These are phyloP conservation scores for Kodamaea laetipori DNA, from an alignment of 805 yeast species.

Conservation along the genomic window DNA sequence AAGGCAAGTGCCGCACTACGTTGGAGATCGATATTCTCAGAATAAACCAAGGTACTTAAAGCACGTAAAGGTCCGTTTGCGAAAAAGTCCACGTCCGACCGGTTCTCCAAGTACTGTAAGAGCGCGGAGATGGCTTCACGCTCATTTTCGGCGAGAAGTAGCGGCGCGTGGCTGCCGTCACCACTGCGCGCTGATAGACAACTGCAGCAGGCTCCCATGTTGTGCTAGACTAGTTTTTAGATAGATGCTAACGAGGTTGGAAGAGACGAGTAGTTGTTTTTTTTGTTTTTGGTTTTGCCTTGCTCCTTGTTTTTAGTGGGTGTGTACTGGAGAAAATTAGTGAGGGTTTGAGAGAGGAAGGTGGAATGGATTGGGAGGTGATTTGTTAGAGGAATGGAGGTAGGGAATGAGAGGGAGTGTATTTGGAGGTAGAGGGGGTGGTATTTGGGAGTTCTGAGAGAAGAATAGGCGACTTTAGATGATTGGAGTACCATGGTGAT, in stretches of 20 bases:
- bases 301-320: conserved; percentile 1
- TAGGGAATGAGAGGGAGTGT: not conserved
- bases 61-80: conserved; percentile 85
- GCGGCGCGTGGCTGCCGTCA: conserved; percentile 70
- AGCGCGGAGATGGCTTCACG: conserved; percentile 93
- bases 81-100: conserved; percentile 88
- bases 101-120: conserved; percentile 82
- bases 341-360: no score
- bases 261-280: conserved; percentile 1
- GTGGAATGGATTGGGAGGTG: no score
- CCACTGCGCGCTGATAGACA: conserved; percentile 45
- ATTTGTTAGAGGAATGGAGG: no score
- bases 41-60: conserved; percentile 86
- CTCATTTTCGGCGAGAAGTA: conserved; percentile 87
- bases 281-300: not conserved
- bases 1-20: conserved; percentile 97
- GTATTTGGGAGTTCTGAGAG: not conserved
- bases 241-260: no score
- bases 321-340: not conserved
- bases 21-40: conserved; percentile 92
- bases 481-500: not conserved
- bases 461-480: no score
- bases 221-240: not conserved
- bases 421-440: not conserved
- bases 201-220: conserved; percentile 48